Evolutionary conservation across 164 flowering plant genomes (phyloP).

Genomic region (Cinnamomum chago): DNA sequence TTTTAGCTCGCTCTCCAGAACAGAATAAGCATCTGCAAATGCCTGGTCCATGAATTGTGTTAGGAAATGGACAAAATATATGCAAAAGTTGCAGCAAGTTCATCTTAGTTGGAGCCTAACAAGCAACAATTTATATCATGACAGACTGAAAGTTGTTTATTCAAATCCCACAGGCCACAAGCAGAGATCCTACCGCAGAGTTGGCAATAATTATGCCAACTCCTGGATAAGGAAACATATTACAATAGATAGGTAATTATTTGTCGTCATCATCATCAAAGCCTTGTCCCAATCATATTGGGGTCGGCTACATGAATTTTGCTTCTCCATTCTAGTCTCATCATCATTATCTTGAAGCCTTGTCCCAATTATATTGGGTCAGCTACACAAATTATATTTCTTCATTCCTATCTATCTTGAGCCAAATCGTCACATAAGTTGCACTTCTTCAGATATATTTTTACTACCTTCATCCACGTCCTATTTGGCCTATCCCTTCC

Average conservation of each 20-base stretch:
- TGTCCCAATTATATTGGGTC: too few relatives aligned
- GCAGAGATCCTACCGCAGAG: not conserved
- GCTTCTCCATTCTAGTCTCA: too few relatives aligned
- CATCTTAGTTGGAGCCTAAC: not conserved
- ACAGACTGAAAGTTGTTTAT: not conserved
- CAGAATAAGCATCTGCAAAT: conserved; percentile 85
- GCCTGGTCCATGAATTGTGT: conserved; percentile 50
- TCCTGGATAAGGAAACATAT: not conserved
- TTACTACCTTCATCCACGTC: too few relatives aligned
- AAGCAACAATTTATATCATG: not conserved
- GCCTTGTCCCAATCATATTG: too few relatives aligned
- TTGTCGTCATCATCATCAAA: too few relatives aligned
- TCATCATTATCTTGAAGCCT: too few relatives aligned
- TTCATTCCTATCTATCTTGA: too few relatives aligned
- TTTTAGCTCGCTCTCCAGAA: conserved; percentile 56
- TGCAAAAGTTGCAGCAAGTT: not conserved
- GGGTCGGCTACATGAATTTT: too few relatives aligned
- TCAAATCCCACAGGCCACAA: not conserved
- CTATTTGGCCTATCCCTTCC: too few relatives aligned
- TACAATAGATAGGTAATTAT: not conserved
- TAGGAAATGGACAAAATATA: not conserved
- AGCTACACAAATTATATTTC: too few relatives aligned
- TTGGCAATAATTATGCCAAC: not conserved
- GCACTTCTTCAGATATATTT: too few relatives aligned
- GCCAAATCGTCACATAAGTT: too few relatives aligned